Evolutionary conservation across 1,284 basidiomycete genomes (phyloP), one percentile per base, ranked within the genome.

Genomic region (Amylostereum areolatum): DNA sequence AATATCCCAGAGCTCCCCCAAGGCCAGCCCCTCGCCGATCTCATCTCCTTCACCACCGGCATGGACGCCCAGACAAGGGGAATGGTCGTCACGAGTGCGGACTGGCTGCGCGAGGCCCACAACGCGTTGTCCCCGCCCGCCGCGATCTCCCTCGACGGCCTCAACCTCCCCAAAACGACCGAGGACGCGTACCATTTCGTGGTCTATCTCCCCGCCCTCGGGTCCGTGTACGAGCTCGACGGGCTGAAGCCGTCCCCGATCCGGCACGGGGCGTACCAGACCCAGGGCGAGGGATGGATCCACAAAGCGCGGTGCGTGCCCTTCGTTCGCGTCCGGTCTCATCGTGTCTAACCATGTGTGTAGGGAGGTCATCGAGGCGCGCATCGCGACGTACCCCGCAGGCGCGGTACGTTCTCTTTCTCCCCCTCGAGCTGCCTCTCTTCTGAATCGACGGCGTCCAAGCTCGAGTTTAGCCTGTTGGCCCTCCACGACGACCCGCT

Each of bases 141-240:
- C 57, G 80, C 87, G 2, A 83, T 93, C 54, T 87, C 85, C 5
- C 68, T 90, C 42, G 90, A 93, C 62, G 86, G 87, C 46, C 67
- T 88, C 47, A 82, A 77, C 32, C 66, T 83, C 11, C 79, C 85
- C 3, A 86, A 80, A 55, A 86, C 82, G 52, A 64, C 75, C 1
- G 91, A 93, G 61, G 93, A 96, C 58, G 92, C 92, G 9, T 97
- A 94, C 67, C 93, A 97, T 61, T 96, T 96, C 61, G 84, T 96
- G 41, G 84, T 93, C 4, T 97, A 96, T 66, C 68, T 94, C 43
- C 94, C 94, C 3, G 73, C 85, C 43, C 78, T 83, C 64, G 93
- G 89, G 10, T 75, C 79, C 31, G 69, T 97, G 44, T 96, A 93
- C 66, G 94, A 97, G 68, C 75, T 97, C 32, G 94, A 97, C 64